Base-by-base conservation (phyloP, 2,329 filamentous ascomycete species). In the Orbilia brochopaga region DNA sequence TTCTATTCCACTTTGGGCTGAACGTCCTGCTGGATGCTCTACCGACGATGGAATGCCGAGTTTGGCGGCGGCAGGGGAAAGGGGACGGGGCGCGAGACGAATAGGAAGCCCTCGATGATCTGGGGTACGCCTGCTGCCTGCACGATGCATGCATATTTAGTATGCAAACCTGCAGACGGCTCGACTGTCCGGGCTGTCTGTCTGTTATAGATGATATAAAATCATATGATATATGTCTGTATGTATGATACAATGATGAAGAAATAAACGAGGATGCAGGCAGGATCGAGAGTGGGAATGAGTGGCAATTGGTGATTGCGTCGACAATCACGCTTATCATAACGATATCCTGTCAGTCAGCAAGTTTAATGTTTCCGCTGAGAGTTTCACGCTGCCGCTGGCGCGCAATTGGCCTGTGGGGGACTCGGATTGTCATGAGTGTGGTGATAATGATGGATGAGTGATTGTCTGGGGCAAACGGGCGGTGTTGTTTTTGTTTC, bases 401-500 rank as follows among this genome's bases (percentile, higher is more conserved):
- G 4, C 4, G 46, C 11, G 19, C 19, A 19, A 51, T 51, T 51
- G 46, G 46, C 11, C 10, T 7, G 11, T 21, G 23, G 19, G 15
- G 11, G 15, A n/a, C n/a, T n/a, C n/a, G 37, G 37, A 13, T 42
- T 13, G 13, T 15, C 11, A 4, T 42, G 37, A 42, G 13, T 6
- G 37, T 4, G 11, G 7, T 7, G 7, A 7, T 37, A 37, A 13
- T 37, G 32, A 37, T 53, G 21, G 35, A 46, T 46, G 15, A 15
- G 35, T 60, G 58, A 69, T 54, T 48, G 58, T 63, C 35, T n/a
- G 56, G 52, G 54, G 35, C 44, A 53, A 66, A 48, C 24, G 6
- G 13, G 40, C 54, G 53, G 66, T 70, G 66, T 70, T 70, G 66
- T 70, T 70, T 70, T 70, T 70, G 66, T 70, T 70, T 70, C 59